phyloP scores from a whole-genome alignment of 805 yeast genomes.

The Metschnikowia kofuensis region DNA sequence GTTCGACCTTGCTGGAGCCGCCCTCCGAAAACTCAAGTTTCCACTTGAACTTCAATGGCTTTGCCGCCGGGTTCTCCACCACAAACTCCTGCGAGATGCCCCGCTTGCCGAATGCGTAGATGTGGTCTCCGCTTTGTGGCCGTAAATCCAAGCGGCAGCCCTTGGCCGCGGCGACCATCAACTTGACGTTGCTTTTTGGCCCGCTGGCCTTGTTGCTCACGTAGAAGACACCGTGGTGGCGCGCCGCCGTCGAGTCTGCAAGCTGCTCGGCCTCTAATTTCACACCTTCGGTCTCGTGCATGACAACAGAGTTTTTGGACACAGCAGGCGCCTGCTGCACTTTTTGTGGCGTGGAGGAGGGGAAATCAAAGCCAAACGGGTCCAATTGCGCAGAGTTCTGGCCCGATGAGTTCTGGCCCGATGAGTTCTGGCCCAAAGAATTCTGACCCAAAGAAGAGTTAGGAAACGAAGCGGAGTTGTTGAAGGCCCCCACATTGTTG shows the following conservation, averaged over 20 bases:
- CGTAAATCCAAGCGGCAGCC: conserved; percentile 52
- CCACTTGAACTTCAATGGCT: conserved; percentile 69
- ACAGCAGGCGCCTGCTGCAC: conserved; percentile 17
- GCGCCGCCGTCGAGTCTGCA: conserved; percentile 30
- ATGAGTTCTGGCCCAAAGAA: too few relatives aligned
- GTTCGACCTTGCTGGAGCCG: conserved; percentile 11
- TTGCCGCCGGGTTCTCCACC: conserved; percentile 32
- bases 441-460: too few relatives aligned
- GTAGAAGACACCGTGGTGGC: conserved; percentile 39
- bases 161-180: conserved; percentile 71
- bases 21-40: conserved; percentile 51
- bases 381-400: conserved; percentile 24
- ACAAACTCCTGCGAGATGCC: conserved; percentile 54
- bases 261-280: conserved; percentile 46
- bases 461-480: too few relatives aligned
- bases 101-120: conserved; percentile 47
- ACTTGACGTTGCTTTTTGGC: conserved; percentile 49
- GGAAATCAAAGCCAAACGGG: conserved; percentile 41
- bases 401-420: too few relatives aligned
- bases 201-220: conserved; percentile 50
- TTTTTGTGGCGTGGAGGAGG: conserved; percentile 34
- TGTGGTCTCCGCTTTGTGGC: conserved; percentile 56
- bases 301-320: conserved; percentile 17
- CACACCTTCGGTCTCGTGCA: conserved; percentile 45
- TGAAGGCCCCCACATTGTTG: too few relatives aligned